Percentiles rank a stretch among this genome's conserved stretches.
phyloP scores from a whole-genome alignment of 1,284 basidiomycete species.

The Cryptococcus sp. region DNA sequence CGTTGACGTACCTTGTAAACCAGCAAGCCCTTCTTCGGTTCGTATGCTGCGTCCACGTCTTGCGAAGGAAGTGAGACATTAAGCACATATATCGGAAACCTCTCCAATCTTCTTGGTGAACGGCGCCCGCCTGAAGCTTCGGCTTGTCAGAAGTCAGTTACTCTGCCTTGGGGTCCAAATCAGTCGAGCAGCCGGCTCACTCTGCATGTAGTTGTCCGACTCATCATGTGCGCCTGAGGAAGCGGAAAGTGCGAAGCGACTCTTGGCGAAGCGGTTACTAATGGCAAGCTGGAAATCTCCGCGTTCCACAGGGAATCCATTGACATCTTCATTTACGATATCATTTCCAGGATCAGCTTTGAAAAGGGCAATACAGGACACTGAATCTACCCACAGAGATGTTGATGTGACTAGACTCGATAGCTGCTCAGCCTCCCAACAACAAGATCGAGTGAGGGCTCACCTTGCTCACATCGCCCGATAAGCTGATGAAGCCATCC shows the following conservation, averaged over 20 bases:
- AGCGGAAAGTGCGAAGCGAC: conserved; percentile 31
- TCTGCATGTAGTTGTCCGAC: background rate
- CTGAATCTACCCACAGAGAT: conserved; percentile 68
- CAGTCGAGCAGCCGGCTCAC: conserved; percentile 1
- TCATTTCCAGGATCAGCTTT: conserved; percentile 1
- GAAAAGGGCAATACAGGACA: background rate
- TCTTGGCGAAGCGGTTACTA: conserved; percentile 61
- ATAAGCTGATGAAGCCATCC: conserved; percentile 77
- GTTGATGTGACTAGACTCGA: conserved; percentile 67
- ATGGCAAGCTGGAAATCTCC: conserved; percentile 72
- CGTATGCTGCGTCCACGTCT: conserved; percentile 72
- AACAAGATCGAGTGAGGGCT: conserved; percentile 19
- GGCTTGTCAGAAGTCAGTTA: conserved; percentile 2
- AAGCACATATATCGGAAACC: conserved; percentile 76
- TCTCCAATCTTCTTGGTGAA: conserved; percentile 70
- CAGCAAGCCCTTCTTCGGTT: conserved; percentile 70
- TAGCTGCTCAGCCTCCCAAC: conserved; percentile 1
- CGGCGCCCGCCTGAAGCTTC: conserved; percentile 53
- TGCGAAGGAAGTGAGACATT: conserved; percentile 66
- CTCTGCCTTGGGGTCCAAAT: background rate
- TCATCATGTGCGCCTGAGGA: conserved; percentile 11
- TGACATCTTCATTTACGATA: conserved; percentile 64
- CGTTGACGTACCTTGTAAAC: conserved; percentile 63
- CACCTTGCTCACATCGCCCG: conserved; percentile 72
- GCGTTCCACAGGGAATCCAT: conserved; percentile 68